phyloP scores from a whole-genome alignment of 768 basidiomycete species.

The Auriscalpium vulgare region DNA sequence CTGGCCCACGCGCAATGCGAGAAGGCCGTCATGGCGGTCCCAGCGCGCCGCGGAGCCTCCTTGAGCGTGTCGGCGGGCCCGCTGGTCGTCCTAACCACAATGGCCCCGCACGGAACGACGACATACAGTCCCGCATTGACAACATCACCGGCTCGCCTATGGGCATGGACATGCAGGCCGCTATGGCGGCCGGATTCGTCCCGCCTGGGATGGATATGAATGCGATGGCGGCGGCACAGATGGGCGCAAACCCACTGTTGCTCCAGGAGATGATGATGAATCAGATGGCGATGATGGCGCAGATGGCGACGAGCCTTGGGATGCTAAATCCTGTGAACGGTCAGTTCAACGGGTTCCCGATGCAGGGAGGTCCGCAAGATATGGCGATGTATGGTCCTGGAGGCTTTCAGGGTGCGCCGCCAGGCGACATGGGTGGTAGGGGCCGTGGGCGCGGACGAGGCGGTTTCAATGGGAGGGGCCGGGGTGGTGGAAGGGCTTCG shows the following conservation, averaged over 20 bases:
- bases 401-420: slow-evolving; percentile 18
- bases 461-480: slow-evolving; percentile 12
- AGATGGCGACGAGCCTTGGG: slow-evolving; percentile 81
- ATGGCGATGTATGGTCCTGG: slow-evolving; percentile 36
- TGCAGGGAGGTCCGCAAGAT: slow-evolving; percentile 41
- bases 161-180: slow-evolving; percentile 35
- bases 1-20: slow-evolving; percentile 79
- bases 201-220: slow-evolving; percentile 54
- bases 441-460: slow-evolving; percentile 29
- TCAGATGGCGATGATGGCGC: slow-evolving; percentile 90
- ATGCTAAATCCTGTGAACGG: slow-evolving; percentile 57
- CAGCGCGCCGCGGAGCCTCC: slow-evolving; percentile 50
- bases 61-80: slow-evolving; percentile 64
- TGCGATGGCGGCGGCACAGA: slow-evolving; percentile 41
- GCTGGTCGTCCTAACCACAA: slow-evolving; percentile 19
- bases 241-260: slow-evolving; percentile 50
- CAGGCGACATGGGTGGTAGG: slow-evolving; percentile 35
- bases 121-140: slow-evolving; percentile 74
- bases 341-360: slow-evolving; percentile 49
- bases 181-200: slow-evolving; percentile 34
- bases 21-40: slow-evolving; percentile 23
- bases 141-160: slow-evolving; percentile 57
- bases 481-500: slow-evolving; percentile 12
- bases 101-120: slow-evolving; percentile 32
- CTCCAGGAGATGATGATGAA: slow-evolving; percentile 89